phyloP scores from a whole-genome alignment of 805 yeast genomes.

The Scheffersomyces stipitis region DNA sequence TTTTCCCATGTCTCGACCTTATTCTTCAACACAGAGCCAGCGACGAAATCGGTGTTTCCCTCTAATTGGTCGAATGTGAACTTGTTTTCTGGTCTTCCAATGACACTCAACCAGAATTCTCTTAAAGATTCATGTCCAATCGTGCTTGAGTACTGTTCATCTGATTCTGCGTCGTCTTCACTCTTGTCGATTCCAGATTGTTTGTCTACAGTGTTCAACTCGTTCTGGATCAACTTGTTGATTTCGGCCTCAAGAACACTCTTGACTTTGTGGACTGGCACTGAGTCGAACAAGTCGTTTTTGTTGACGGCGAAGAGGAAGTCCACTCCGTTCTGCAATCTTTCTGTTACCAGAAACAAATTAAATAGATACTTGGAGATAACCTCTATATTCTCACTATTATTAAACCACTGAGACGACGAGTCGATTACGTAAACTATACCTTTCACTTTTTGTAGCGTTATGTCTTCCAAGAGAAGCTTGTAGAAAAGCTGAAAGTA shows the following conservation, averaged over 20 bases:
- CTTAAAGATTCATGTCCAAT: constrained; percentile 39
- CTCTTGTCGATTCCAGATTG: constrained; percentile 41
- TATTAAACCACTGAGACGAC: constrained; percentile 51
- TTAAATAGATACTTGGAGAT: constrained; percentile 61
- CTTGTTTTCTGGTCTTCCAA: constrained; percentile 31
- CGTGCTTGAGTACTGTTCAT: constrained; percentile 14
- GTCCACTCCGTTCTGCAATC: constrained; percentile 66
- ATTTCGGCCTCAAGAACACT: constrained; percentile 64
- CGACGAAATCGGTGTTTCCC: constrained; percentile 66
- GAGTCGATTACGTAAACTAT: constrained; percentile 79
- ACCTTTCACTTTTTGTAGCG: constrained; percentile 54
- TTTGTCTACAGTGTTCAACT: constrained; percentile 36
- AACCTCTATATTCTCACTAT: constrained; percentile 24
- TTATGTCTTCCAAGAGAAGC: constrained; percentile 41
- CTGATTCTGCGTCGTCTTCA: constrained; percentile 31
- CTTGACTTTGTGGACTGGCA: constrained; percentile 64
- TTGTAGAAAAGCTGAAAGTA: constrained; percentile 59
- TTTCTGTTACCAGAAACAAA: constrained; percentile 63
- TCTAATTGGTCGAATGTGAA: constrained; percentile 72
- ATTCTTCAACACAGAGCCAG: constrained; percentile 68
- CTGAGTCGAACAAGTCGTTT: constrained; percentile 78
- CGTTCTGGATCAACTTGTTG: constrained; percentile 49
- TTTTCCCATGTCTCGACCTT: constrained; percentile 62
- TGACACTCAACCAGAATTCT: constrained; percentile 44
- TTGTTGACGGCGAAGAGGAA: constrained; percentile 81